phyloP scores from a whole-genome alignment of 495 filamentous ascomycete species.

The Aspergillus conjunctus region DNA sequence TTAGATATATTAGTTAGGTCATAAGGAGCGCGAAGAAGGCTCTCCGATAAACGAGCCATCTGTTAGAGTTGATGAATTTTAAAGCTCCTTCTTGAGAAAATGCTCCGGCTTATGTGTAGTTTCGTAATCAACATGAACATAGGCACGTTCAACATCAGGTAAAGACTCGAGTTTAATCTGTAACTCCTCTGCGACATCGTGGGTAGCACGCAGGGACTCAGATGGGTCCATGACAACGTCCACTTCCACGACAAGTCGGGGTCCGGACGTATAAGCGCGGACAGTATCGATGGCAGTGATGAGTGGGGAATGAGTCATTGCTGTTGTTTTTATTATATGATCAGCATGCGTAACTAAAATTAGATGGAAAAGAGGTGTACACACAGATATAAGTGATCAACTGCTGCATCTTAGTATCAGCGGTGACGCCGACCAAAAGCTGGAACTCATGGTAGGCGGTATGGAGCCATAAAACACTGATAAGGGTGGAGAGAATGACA shows the following conservation, averaged over 20 bases:
- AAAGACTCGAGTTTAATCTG: conserved; percentile 93
- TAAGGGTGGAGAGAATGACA: conserved; percentile 75
- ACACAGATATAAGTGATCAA: conserved; percentile 84
- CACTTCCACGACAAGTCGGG: conserved; percentile 85
- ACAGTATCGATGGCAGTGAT: conserved; percentile 93
- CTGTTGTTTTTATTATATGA: conserved; percentile 33
- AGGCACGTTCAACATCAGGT: conserved; percentile 90
- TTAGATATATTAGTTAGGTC: too few relatives aligned
- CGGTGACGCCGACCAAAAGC: conserved; percentile 84
- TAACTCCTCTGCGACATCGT: conserved; percentile 91
- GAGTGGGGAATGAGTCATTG: conserved; percentile 81
- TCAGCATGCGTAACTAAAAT: not conserved
- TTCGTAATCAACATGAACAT: conserved; percentile 98
- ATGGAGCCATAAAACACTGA: conserved; percentile 75
- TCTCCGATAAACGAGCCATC: too few relatives aligned
- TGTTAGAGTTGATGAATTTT: not conserved
- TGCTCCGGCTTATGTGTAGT: conserved; percentile 92
- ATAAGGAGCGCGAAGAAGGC: too few relatives aligned
- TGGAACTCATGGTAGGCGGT: conserved; percentile 91
- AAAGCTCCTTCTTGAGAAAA: conserved; percentile 56
- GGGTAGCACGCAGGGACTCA: conserved; percentile 71
- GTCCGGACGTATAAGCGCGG: conserved; percentile 87
- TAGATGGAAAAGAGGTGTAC: not conserved
- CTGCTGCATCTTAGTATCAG: conserved; percentile 82
- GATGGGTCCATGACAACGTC: conserved; percentile 82